A percentile compares a stretch with the other conserved stretches of the same genome.
Conservation (phyloP, 176 grass and related monocot genomes). For the Hordeum vulgare region DNA sequence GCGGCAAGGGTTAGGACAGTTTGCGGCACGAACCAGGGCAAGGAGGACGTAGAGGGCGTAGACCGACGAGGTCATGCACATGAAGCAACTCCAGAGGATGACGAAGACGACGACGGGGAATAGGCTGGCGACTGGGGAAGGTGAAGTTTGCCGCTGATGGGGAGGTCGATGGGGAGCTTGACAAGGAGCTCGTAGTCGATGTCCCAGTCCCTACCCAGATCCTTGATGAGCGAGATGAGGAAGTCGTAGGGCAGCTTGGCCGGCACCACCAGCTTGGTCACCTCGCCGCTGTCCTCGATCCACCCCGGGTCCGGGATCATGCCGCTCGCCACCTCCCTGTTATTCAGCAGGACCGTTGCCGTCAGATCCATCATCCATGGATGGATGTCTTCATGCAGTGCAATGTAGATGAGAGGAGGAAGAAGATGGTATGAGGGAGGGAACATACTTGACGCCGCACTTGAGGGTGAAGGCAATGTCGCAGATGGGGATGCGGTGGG, state of each 20-base stretch:
- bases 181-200: constrained; percentile 67
- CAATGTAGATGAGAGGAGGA: background rate
- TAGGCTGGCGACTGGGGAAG: constrained; percentile 74
- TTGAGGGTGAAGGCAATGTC: constrained; percentile 62
- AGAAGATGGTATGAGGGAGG: rapidly evolving
- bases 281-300: constrained; percentile 46
- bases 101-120: constrained; percentile 76
- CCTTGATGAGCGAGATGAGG: constrained; percentile 46
- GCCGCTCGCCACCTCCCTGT: constrained; percentile 51
- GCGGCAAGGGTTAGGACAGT: constrained; percentile 1
- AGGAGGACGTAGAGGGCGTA: constrained; percentile 65
- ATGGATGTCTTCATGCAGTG: too few relatives aligned
- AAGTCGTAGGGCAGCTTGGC: constrained; percentile 86
- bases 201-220: constrained; percentile 73
- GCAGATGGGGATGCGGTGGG: constrained; percentile 70
- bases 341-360: too few relatives aligned
- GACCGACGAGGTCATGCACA: constrained; percentile 62
- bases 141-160: constrained; percentile 70
- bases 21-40: constrained; percentile 55
- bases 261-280: constrained; percentile 67
- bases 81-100: constrained; percentile 85
- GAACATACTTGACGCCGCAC: constrained; percentile 44
- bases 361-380: too few relatives aligned
- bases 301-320: constrained; percentile 72
- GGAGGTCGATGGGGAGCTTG: constrained; percentile 59